A percentile compares a stretch with the other conserved stretches of the same genome.
These are phyloP conservation scores for Populus pruinosa DNA, from an alignment of 345 rosid genomes.

Conservation along the genomic window DNA sequence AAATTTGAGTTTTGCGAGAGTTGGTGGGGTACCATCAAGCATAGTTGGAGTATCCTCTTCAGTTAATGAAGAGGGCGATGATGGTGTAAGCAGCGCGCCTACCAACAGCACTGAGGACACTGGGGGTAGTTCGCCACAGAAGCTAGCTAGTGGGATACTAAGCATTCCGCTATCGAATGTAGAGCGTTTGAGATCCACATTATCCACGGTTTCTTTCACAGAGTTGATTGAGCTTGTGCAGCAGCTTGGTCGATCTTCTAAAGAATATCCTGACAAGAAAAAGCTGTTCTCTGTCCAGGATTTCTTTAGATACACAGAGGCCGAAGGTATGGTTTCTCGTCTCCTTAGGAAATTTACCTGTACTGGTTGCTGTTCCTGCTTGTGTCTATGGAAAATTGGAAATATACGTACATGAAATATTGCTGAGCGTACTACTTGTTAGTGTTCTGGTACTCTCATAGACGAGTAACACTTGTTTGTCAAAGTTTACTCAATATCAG, in stretches of 20 bases:
- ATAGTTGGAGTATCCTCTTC: conserved; percentile 69
- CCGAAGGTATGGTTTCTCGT: conserved; percentile 69
- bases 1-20: conserved; percentile 80
- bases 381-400: neutral
- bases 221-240: conserved; percentile 91
- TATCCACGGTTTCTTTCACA: conserved; percentile 68
- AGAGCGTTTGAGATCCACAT: conserved; percentile 80
- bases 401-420: conserved; percentile 1
- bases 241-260: conserved; percentile 66
- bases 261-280: conserved; percentile 93
- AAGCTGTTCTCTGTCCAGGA: conserved; percentile 91
- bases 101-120: conserved; percentile 50
- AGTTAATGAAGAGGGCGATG: conserved; percentile 54
- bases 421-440: neutral
- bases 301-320: conserved; percentile 94
- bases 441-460: neutral
- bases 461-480: neutral
- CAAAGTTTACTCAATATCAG: neutral
- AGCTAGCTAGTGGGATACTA: conserved; percentile 65
- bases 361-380: conserved; percentile 2
- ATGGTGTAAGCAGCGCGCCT: conserved; percentile 27
- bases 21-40: conserved; percentile 80
- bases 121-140: conserved; percentile 56
- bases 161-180: conserved; percentile 89
- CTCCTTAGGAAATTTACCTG: neutral